Conservation (phyloP, 2,329 filamentous ascomycete species). For the Diaporthe caulivora region DNA sequence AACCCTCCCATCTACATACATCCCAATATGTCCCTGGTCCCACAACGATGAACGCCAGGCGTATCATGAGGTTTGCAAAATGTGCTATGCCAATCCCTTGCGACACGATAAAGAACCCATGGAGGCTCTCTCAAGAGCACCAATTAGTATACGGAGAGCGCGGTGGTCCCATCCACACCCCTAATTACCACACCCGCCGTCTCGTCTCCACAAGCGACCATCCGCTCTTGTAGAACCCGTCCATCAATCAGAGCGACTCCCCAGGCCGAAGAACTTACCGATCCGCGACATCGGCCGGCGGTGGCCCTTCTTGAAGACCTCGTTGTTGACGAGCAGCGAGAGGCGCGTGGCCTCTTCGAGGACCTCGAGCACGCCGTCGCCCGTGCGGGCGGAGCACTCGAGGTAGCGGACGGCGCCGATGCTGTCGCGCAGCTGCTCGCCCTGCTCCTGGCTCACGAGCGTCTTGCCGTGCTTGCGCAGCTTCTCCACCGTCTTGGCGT, state of each 20-base stretch:
- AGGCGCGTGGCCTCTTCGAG: constrained; percentile 36
- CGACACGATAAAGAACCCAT: background rate
- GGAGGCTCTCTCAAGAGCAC: too few species aligned
- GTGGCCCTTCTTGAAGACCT: constrained; percentile 21
- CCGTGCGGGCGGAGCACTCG: constrained; percentile 39
- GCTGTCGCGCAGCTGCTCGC: constrained; percentile 39
- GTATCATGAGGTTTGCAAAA: constrained; percentile 1
- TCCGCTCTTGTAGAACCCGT: background rate
- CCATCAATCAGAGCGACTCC: background rate
- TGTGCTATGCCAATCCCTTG: background rate
- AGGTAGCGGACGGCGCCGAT: constrained; percentile 39
- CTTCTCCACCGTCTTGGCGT: constrained; percentile 39
- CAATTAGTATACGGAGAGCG: background rate
- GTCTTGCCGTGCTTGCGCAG: constrained; percentile 36
- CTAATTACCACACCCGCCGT: background rate
- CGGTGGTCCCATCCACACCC: background rate
- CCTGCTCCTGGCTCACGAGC: constrained; percentile 36
- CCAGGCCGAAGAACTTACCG: constrained; percentile 37
- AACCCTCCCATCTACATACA: background rate
- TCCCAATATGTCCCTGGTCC: background rate
- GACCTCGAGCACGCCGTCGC: constrained; percentile 39
- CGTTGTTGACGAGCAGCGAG: constrained; percentile 35
- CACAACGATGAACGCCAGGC: background rate
- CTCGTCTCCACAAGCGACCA: background rate
- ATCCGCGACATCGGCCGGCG: constrained; percentile 38